Percentiles rank a stretch among this genome's conserved stretches.
These are phyloP conservation scores for Spergularia marina DNA, from an alignment of 148 eudicot species.

Conservation along the genomic window DNA sequence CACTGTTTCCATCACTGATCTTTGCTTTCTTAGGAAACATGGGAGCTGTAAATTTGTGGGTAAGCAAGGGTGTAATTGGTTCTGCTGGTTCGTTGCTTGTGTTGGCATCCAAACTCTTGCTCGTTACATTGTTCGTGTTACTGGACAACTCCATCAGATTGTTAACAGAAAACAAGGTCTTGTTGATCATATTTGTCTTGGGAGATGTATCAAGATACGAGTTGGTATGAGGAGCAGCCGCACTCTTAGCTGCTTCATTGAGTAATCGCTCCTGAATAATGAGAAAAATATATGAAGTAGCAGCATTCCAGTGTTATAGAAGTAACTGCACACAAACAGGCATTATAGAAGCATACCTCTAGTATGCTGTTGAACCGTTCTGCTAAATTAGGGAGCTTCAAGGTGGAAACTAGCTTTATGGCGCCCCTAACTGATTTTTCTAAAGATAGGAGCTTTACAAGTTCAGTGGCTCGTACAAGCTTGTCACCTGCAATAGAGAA, in stretches of 20 bases:
- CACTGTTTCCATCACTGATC: conserved; percentile 36
- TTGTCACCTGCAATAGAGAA: conserved; percentile 66
- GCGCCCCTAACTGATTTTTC: conserved; percentile 94
- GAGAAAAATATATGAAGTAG: background rate
- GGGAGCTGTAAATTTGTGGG: conserved; percentile 41
- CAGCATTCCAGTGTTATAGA: no score
- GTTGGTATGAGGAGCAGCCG: conserved; percentile 22
- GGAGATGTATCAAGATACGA: conserved; percentile 22
- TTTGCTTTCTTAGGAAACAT: conserved; percentile 44
- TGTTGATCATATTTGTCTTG: conserved; percentile 20
- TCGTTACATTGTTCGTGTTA: conserved; percentile 21
- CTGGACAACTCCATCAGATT: conserved; percentile 16
- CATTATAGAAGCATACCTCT: conserved; percentile 53
- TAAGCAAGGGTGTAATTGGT: conserved; percentile 34
- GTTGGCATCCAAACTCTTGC: conserved; percentile 33
- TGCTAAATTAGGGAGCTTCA: conserved; percentile 89
- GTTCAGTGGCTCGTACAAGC: conserved; percentile 89
- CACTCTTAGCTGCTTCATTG: conserved; percentile 38
- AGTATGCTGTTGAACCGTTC: conserved; percentile 79
- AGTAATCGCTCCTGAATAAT: conserved; percentile 62
- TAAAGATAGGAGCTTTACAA: conserved; percentile 74
- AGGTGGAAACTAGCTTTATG: conserved; percentile 80
- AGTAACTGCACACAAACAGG: background rate
- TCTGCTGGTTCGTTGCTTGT: conserved; percentile 45
- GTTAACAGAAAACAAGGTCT: conserved; percentile 23